These are phyloP conservation scores for Scedosporium aurantiacum DNA, from an alignment of 2,329 filamentous ascomycete genomes.

Conservation along the genomic window DNA sequence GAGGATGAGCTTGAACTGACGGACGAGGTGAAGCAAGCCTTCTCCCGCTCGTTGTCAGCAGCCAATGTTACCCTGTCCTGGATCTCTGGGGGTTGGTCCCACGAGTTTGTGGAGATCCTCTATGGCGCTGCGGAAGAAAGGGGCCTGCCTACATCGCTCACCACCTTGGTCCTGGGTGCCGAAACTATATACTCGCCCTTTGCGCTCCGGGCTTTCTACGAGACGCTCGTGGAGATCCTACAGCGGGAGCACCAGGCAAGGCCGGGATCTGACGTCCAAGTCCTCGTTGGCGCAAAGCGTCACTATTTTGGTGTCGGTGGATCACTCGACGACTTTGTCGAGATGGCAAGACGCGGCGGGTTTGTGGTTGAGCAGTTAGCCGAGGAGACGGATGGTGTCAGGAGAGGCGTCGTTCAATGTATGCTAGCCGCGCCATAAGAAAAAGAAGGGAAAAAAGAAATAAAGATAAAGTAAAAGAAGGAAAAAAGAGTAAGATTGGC, in stretches of 20 bases:
- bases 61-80: conserved; percentile 49
- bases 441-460: background rate
- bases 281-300: conserved; percentile 64
- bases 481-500: background rate
- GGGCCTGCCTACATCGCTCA: conserved; percentile 7
- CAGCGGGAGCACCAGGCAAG: conserved; percentile 24
- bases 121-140: conserved; percentile 16
- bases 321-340: conserved; percentile 64
- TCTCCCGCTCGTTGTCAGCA: conserved; percentile 39
- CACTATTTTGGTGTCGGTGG: conserved; percentile 80
- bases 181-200: conserved; percentile 78
- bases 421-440: background rate
- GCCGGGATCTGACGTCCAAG: conserved; percentile 36
- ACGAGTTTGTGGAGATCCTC: conserved; percentile 50
- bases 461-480: background rate
- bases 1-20: conserved; percentile 56
- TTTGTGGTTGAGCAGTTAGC: conserved; percentile 37
- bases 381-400: conserved; percentile 50
- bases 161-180: conserved; percentile 54
- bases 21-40: conserved; percentile 44
- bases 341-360: conserved; percentile 37
- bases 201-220: conserved; percentile 56
- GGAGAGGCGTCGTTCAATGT: conserved; percentile 44
- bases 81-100: conserved; percentile 65
- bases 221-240: conserved; percentile 52